phyloP scores from a whole-genome alignment of 306 rosid genomes.

The Abrus precatorius region DNA sequence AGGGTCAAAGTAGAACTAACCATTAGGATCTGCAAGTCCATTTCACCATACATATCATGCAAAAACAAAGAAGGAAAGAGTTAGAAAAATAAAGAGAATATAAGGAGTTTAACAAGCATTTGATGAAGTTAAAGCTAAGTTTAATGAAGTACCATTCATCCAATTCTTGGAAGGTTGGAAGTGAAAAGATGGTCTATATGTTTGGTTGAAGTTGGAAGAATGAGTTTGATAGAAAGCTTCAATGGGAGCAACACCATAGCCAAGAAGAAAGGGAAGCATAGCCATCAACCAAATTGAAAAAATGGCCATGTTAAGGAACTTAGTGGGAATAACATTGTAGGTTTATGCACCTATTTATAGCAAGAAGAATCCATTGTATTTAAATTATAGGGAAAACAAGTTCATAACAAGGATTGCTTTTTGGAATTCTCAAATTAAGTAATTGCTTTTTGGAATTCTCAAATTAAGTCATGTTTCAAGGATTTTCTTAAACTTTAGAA shows the following conservation, averaged over 20 bases:
- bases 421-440: background rate
- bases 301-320: constrained; percentile 27
- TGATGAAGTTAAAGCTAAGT: background rate
- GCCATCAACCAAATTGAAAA: constrained; percentile 33
- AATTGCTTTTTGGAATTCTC: too few species aligned
- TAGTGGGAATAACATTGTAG: constrained; percentile 27
- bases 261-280: constrained; percentile 17
- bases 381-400: background rate
- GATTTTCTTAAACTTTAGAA: too few species aligned
- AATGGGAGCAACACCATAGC: constrained; percentile 32
- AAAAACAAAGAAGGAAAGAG: constrained; percentile 9
- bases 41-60: constrained; percentile 40
- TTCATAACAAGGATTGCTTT: background rate
- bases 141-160: constrained; percentile 60
- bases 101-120: background rate
- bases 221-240: constrained; percentile 43
- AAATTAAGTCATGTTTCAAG: too few species aligned
- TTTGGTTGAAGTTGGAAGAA: constrained; percentile 41
- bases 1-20: constrained; percentile 39
- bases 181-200: constrained; percentile 66
- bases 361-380: too few species aligned
- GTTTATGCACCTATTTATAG: constrained; percentile 36
- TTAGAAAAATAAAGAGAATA: background rate
- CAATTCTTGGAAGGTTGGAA: constrained; percentile 64
- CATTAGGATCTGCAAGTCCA: constrained; percentile 62